Percentiles rank a stretch among this genome's conserved stretches.
Conservation (phyloP, 2,329 filamentous ascomycete species). For the Cordyceps farinosa region DNA sequence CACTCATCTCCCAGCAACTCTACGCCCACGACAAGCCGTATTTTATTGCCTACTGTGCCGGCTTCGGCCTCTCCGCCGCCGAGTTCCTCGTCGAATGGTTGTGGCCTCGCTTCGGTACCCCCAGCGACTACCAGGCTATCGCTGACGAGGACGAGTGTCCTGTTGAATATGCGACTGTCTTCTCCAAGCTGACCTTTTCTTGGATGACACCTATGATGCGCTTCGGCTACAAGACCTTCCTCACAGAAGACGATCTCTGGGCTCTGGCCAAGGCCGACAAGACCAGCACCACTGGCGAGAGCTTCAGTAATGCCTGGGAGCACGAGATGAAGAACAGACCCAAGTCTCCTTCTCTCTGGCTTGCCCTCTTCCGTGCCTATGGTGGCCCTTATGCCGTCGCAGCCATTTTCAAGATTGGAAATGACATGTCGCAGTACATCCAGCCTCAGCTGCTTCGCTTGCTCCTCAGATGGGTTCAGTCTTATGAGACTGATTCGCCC, state of each 20-base stretch:
- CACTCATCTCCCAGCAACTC: slow-evolving; percentile 73
- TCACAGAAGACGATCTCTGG: slow-evolving; percentile 96
- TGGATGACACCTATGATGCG: slow-evolving; percentile 99
- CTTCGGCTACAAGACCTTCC: slow-evolving; percentile 82
- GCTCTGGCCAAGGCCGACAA: slow-evolving; percentile 77
- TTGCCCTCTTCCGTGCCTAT: slow-evolving; percentile 79
- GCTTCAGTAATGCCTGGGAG: slow-evolving; percentile 73
- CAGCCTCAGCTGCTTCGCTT: slow-evolving; percentile 87
- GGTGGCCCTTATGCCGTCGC: slow-evolving; percentile 79
- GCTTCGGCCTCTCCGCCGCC: slow-evolving; percentile 63
- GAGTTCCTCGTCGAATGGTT: slow-evolving; percentile 83
- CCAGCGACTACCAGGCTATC: slow-evolving; percentile 55
- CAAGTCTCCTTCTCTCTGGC: slow-evolving; percentile 65
- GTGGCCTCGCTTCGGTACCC: slow-evolving; percentile 66
- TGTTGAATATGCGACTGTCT: slow-evolving; percentile 88
- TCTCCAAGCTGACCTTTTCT: slow-evolving; percentile 88
- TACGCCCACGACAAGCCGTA: slow-evolving; percentile 65
- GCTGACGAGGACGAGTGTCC: slow-evolving; percentile 62
- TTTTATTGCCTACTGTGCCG: slow-evolving; percentile 72
- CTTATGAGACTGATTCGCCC: slow-evolving; percentile 62
- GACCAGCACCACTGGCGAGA: slow-evolving; percentile 66
- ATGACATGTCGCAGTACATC: slow-evolving; percentile 79
- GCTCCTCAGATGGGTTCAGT: slow-evolving; percentile 79
- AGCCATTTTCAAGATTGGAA: slow-evolving; percentile 81
- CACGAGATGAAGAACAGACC: slow-evolving; percentile 68